Evolutionary conservation across 805 yeast species (phyloP).

Genomic region (Barnettozyma wickerhamii): DNA sequence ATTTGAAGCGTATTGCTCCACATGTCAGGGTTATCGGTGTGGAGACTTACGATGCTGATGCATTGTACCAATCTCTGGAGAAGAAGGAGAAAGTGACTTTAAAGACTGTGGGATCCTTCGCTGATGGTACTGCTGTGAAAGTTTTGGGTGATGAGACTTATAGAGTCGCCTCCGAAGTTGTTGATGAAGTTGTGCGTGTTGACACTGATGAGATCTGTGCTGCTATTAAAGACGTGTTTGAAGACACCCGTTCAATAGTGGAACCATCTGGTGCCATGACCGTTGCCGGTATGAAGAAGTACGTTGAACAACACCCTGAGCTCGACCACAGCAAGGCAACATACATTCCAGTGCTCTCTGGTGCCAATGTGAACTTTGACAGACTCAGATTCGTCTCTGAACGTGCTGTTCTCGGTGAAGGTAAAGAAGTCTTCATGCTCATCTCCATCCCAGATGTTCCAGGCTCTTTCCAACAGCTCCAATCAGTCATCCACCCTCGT

Average conservation of each 20-base stretch:
- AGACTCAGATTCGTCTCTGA: conserved; percentile 93
- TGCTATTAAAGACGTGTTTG: conserved; percentile 93
- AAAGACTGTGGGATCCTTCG: conserved; percentile 86
- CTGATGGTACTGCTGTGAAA: conserved; percentile 98
- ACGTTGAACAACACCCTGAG: conserved; percentile 63
- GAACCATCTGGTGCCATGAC: conserved; percentile 98
- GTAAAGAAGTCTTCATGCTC: conserved; percentile 88
- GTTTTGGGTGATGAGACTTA: conserved; percentile 88
- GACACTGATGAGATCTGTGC: conserved; percentile 94
- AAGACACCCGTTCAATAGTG: conserved; percentile 88
- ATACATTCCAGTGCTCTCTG: conserved; percentile 83
- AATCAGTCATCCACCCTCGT: conserved; percentile 78
- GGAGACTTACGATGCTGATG: conserved; percentile 94
- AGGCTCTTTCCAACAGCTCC: conserved; percentile 81
- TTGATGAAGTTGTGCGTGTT: conserved; percentile 87
- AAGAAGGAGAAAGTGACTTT: conserved; percentile 51
- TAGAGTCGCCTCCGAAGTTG: conserved; percentile 66
- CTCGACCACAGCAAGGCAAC: conserved; percentile 65
- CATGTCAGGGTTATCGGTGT: conserved; percentile 94
- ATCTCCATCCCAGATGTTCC: conserved; percentile 91
- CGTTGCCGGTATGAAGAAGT: conserved; percentile 91
- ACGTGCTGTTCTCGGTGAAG: conserved; percentile 98
- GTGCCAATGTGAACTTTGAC: conserved; percentile 98
- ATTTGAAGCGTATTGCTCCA: conserved; percentile 94
- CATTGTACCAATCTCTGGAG: conserved; percentile 70